Percentiles rank a stretch among this genome's conserved stretches.
Conservation (phyloP, 108 stramenopile species). For the Conticribra guillardii region DNA sequence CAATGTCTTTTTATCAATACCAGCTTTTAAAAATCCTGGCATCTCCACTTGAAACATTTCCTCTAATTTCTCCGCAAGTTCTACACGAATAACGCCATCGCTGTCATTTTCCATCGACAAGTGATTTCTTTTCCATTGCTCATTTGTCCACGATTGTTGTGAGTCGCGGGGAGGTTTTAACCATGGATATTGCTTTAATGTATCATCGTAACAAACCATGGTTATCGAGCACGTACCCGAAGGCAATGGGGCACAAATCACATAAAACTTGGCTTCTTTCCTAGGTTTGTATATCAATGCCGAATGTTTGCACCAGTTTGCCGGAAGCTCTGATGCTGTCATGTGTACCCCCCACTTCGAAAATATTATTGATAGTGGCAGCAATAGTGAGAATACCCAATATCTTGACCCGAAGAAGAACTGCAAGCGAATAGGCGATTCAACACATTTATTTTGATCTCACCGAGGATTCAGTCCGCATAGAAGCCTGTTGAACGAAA, state of each 20-base stretch:
- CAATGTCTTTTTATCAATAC: slow-evolving; percentile 1
- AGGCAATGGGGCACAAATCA: slow-evolving; percentile 12
- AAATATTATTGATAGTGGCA: background rate
- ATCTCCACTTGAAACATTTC: slow-evolving; percentile 11
- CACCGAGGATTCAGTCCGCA: slow-evolving; percentile 2
- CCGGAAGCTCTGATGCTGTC: slow-evolving; percentile 2
- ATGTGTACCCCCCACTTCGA: slow-evolving; percentile 17
- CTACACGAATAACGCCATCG: background rate
- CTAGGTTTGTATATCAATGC: background rate
- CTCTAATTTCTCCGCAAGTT: slow-evolving; percentile 7
- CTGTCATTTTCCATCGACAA: background rate
- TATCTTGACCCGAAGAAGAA: background rate
- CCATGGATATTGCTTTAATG: slow-evolving; percentile 17
- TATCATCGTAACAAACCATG: slow-evolving; percentile 27
- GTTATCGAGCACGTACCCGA: slow-evolving; percentile 15
- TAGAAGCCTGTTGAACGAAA: background rate
- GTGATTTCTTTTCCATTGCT: slow-evolving; percentile 22
- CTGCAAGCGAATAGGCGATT: background rate
- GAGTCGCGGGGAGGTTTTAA: slow-evolving; percentile 13
- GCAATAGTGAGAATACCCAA: background rate
- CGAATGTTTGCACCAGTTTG: background rate
- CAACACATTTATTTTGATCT: background rate
- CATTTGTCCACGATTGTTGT: background rate
- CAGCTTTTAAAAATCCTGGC: slow-evolving; percentile 5
- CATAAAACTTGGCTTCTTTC: slow-evolving; percentile 27